A percentile compares a stretch with the other conserved stretches of the same genome.
These are phyloP conservation scores for Phellinidium pouzarii DNA, from an alignment of 1,284 basidiomycete genomes.

Conservation along the genomic window DNA sequence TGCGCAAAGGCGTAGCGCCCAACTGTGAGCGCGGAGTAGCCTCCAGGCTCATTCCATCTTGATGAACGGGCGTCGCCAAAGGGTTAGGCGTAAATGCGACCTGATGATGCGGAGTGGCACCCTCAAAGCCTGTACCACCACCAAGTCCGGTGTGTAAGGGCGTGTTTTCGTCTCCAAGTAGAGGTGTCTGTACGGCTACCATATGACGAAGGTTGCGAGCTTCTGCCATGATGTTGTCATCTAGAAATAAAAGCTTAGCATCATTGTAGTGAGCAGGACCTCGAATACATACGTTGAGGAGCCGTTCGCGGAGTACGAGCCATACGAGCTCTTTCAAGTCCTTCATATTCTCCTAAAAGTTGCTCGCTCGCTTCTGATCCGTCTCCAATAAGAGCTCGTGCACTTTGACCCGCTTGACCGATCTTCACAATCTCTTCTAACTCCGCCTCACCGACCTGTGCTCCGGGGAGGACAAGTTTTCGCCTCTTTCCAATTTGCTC, in stretches of 20 bases:
- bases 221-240: slow-evolving; percentile 91
- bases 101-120: slow-evolving; percentile 85
- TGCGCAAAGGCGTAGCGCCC: slow-evolving; percentile 76
- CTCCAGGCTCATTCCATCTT: slow-evolving; percentile 40
- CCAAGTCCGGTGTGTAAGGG: slow-evolving; percentile 70
- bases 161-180: slow-evolving; percentile 95
- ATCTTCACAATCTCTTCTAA: slow-evolving; percentile 99
- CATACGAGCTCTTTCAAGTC: slow-evolving; percentile 81
- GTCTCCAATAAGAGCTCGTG: slow-evolving; percentile 76
- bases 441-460: slow-evolving; percentile 94
- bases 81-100: slow-evolving; percentile 94
- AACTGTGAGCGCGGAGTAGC: slow-evolving; percentile 57
- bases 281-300: slow-evolving; percentile 68
- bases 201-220: slow-evolving; percentile 93
- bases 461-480: slow-evolving; percentile 80
- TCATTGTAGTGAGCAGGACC: slow-evolving; percentile 14
- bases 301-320: slow-evolving; percentile 90
- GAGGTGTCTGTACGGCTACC: slow-evolving; percentile 86
- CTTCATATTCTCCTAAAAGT: slow-evolving; percentile 89
- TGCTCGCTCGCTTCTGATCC: slow-evolving; percentile 81
- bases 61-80: slow-evolving; percentile 74
- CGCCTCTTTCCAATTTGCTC: slow-evolving; percentile 89
- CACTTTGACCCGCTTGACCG: slow-evolving; percentile 86
- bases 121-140: slow-evolving; percentile 84
- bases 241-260: slow-evolving; percentile 33